Base-by-base conservation (phyloP, 768 basidiomycete genomes). In the Agaricus blazei region DNA sequence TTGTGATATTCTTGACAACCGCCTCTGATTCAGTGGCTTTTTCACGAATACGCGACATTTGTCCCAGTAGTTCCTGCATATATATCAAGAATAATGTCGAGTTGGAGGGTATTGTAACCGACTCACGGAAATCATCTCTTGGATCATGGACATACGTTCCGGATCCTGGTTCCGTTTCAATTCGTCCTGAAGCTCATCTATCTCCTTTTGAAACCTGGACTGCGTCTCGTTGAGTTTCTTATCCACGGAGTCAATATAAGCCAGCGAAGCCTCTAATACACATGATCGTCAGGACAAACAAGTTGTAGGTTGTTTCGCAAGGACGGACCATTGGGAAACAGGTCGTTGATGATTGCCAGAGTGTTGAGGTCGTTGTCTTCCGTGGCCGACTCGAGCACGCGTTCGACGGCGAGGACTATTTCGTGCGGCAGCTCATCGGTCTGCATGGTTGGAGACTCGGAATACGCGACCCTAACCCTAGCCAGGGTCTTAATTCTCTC, bases 21-120 rank as follows among this genome's bases (percentile, higher is more conserved):
- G 93, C 93, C 64, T 98, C 97, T 2, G 93, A 94, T 67, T 99
- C 97, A 1, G 93, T 90, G 0, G 96, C 94, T 66, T 98, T 98
- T 71, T 98, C 94, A 43, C 93, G 83, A 60, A 98, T 97, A 54
- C 89, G 88, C 37, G 89, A 94, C 84, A 98, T 96, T 73, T 98
- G 96, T 27, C 88, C 86, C 47, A 98, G 79, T 14, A 98, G 78
- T 65, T 97, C 94, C 95, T 98, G 41, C 54, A 48, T 52, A 48
- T 52, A 40, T 48, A 12, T 36, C 27, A 52, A 54, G 65, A 58
- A 51, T 19, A 47, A 56, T 29, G 38, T 27, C 37, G 6, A 27
- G 24, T 12, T 28, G 26, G 36, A 38, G 12, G 34, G 41, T 36
- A 26, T 43, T 34, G n/a, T 28, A 23, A 26, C 19, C 9, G 1